These are phyloP conservation scores for Saturnispora galanensis DNA, from an alignment of 805 yeast species.

Conservation along the genomic window DNA sequence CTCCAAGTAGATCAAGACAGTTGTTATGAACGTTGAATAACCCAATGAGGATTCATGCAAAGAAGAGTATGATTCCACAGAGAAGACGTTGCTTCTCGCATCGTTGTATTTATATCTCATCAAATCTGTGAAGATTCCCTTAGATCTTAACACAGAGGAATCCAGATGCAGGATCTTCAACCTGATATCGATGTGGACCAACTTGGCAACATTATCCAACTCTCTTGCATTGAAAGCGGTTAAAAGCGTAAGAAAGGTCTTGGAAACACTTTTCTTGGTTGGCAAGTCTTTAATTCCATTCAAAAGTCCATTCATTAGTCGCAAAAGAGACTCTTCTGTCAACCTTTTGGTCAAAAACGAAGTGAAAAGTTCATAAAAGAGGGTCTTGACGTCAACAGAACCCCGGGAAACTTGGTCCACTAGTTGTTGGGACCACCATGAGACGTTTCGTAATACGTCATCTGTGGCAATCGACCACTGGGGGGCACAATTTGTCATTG, in stretches of 20 bases:
- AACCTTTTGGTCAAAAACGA: no score
- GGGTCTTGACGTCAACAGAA: no score
- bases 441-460: neutral
- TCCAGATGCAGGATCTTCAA: slow-evolving; percentile 24
- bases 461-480: slow-evolving; percentile 1
- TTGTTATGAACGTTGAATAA: slow-evolving; percentile 50
- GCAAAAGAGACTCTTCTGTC: no score
- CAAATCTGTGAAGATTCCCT: slow-evolving; percentile 23
- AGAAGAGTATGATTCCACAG: slow-evolving; percentile 39
- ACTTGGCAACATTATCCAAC: slow-evolving; percentile 17
- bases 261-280: no score
- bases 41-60: slow-evolving; percentile 74
- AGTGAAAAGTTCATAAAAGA: no score
- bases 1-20: slow-evolving; percentile 33
- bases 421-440: no score
- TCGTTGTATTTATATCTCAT: slow-evolving; percentile 22
- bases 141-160: slow-evolving; percentile 16
- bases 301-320: no score
- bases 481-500: neutral
- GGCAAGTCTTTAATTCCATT: no score
- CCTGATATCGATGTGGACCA: slow-evolving; percentile 19
- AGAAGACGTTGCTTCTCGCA: slow-evolving; percentile 23
- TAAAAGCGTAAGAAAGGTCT: no score
- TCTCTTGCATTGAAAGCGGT: no score
- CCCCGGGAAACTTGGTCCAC: no score